Base-by-base conservation (phyloP, 1,139 yeast species). In the Protomyces inouyei region DNA sequence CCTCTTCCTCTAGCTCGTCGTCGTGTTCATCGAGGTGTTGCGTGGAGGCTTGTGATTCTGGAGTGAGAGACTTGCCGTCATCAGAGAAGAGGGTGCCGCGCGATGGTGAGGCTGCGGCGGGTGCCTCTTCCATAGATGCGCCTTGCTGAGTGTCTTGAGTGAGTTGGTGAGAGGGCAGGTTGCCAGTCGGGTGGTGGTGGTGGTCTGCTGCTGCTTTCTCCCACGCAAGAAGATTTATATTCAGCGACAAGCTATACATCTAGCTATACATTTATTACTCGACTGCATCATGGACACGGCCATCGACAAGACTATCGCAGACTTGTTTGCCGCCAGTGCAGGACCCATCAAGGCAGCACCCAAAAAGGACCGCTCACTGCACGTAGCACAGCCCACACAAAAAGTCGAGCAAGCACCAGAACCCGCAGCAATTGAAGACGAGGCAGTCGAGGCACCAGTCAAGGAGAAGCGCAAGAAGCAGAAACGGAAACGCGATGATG, bases 321-420 rank as follows among this genome's bases (percentile, higher is more conserved):
- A n/a, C 21, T 18, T 43, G 23, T 43, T 43, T 18, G 48, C 48
- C 10, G 14, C 21, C 21, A 43, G 48, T 18, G 63, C 63, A 16
- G 63, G 63, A 10, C 63, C 63, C 14, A 36, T 59, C 32, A 48
- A 52, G 53, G 23, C 21, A 40, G 57, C 57, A 3, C 52, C 52
- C 6, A 59, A 38, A 43, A 52, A 59, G 18, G 63, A 52, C 35
- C 57, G 63, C 25, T 28, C 52, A 5, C n/a, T 59, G 0, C 71
- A 70, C 48, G 66, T 70, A 3, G 73, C 71, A 46, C 68, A 70
- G 1, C 69, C 67, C 6, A 68, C 66, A 9, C 68, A 67, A 18
- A 66, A 46, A 56, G 64, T 55, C 36, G 61, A 64, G 35, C 32
- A 28, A 28, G 65, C 67, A 25, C 69, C 67, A 9, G 67, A 54